A percentile compares a stretch with the other conserved stretches of the same genome.
Conservation (phyloP, 2,329 filamentous ascomycete species). For the Penicillium sp. region DNA sequence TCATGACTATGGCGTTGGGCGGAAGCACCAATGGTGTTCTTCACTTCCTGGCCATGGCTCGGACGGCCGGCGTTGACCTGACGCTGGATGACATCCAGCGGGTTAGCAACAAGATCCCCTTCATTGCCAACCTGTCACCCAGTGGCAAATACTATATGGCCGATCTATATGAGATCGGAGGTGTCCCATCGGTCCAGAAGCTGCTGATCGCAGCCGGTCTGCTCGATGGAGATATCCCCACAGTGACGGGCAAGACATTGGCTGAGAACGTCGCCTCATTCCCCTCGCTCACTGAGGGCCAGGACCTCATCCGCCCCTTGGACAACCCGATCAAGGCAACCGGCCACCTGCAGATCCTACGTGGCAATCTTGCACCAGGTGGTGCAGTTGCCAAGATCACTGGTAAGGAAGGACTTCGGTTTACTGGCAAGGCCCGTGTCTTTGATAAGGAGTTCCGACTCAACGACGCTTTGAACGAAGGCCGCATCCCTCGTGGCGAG, state of each 20-base stretch:
- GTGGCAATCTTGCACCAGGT: slow-evolving; percentile 81
- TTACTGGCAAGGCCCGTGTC: slow-evolving; percentile 76
- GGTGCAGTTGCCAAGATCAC: slow-evolving; percentile 96
- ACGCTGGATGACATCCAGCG: slow-evolving; percentile 80
- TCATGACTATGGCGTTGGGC: slow-evolving; percentile 88
- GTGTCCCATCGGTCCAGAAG: slow-evolving; percentile 82
- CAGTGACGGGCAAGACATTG: slow-evolving; percentile 80
- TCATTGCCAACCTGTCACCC: slow-evolving; percentile 81
- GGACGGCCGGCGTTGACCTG: slow-evolving; percentile 73
- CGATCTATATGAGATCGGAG: slow-evolving; percentile 81
- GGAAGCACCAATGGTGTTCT: slow-evolving; percentile 87
- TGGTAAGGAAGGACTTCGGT: slow-evolving; percentile 83
- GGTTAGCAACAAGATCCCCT: slow-evolving; percentile 78
- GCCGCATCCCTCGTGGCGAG: slow-evolving; percentile 69
- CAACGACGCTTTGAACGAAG: slow-evolving; percentile 68
- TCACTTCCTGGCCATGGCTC: slow-evolving; percentile 87
- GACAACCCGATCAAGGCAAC: slow-evolving; percentile 80
- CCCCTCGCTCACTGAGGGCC: slow-evolving; percentile 73
- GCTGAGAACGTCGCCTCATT: slow-evolving; percentile 76
- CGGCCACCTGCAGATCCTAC: slow-evolving; percentile 84
- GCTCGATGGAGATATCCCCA: slow-evolving; percentile 74
- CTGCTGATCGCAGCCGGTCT: slow-evolving; percentile 73
- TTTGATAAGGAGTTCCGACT: slow-evolving; percentile 85
- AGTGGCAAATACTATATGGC: slow-evolving; percentile 84
- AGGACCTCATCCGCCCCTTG: slow-evolving; percentile 79